Evolutionary conservation across 768 basidiomycete genomes (phyloP).

Genomic region (Mycena latifolia): DNA sequence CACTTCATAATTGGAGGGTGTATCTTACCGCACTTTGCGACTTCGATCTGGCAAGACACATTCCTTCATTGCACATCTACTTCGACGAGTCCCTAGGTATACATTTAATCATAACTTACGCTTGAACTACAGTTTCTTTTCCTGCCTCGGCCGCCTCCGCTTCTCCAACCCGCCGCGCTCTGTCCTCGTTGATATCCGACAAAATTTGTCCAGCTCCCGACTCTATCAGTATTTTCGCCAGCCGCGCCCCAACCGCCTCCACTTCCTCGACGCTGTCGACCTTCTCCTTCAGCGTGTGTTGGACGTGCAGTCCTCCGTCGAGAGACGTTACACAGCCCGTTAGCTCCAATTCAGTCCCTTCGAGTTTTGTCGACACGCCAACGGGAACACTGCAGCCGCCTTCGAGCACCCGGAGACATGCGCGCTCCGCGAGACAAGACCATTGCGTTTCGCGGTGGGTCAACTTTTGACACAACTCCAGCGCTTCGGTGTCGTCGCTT

Average conservation of each 20-base stretch:
- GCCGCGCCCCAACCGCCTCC: conserved; percentile 72
- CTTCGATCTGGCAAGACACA: conserved; percentile 40
- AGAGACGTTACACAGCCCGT: conserved; percentile 90
- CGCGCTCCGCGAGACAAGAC: conserved; percentile 87
- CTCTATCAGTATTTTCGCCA: conserved; percentile 75
- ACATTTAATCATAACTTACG: conserved; percentile 16
- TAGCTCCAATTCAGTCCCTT: conserved; percentile 63
- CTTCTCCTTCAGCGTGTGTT: conserved; percentile 66
- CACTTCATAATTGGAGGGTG: conserved; percentile 35
- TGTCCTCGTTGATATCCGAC: conserved; percentile 83
- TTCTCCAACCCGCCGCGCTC: conserved; percentile 60
- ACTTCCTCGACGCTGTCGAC: conserved; percentile 68
- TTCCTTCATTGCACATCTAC: conserved; percentile 15
- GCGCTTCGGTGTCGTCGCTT: conserved; percentile 68
- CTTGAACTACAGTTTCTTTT: conserved; percentile 24
- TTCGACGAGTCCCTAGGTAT: background rate
- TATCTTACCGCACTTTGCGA: conserved; percentile 24
- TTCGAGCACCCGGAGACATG: conserved; percentile 89
- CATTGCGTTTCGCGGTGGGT: conserved; percentile 85
- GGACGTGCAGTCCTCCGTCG: conserved; percentile 78
- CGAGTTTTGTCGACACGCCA: conserved; percentile 70
- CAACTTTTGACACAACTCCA: conserved; percentile 72
- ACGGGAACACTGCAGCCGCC: conserved; percentile 99
- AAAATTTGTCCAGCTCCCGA: conserved; percentile 84
- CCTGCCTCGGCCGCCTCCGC: conserved; percentile 50